Percentiles rank a stretch among this genome's conserved stretches.
Conservation (phyloP, 2,329 filamentous ascomycete genomes). For the Acrocalymma vagum region DNA sequence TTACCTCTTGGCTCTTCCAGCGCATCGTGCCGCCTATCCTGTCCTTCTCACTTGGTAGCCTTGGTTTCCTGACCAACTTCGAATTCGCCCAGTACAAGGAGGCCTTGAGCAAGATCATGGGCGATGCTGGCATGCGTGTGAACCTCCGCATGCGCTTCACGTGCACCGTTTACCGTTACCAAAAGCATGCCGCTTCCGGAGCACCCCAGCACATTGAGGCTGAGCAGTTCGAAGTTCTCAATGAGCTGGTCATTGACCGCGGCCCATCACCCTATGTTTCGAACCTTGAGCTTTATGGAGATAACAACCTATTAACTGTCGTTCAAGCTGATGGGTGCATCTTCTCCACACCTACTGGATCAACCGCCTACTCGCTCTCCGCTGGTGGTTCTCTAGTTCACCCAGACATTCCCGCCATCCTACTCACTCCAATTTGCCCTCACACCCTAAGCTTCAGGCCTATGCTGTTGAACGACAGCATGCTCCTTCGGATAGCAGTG, state of each 20-base stretch:
- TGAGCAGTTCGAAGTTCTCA: constrained; percentile 97
- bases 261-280: constrained; percentile 97
- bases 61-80: constrained; percentile 90
- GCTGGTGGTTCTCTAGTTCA: constrained; percentile 95
- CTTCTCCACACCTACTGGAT: constrained; percentile 91
- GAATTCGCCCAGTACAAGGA: constrained; percentile 88
- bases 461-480: constrained; percentile 96
- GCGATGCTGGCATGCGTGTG: constrained; percentile 93
- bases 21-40: constrained; percentile 85
- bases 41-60: constrained; percentile 82
- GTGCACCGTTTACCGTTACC: constrained; percentile 88
- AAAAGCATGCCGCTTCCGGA: constrained; percentile 51
- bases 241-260: constrained; percentile 97
- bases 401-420: constrained; percentile 94
- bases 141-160: constrained; percentile 99
- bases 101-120: constrained; percentile 89
- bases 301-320: constrained; percentile 92
- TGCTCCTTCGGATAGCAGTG: constrained; percentile 88
- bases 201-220: constrained; percentile 78
- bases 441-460: constrained; percentile 96
- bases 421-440: constrained; percentile 96
- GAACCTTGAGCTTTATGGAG: constrained; percentile 93
- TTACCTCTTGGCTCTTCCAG: constrained; percentile 93
- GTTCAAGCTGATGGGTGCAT: constrained; percentile 98
- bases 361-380: constrained; percentile 92